Base-by-base conservation (phyloP, 2,329 filamentous ascomycete species). In the Ceratocystis ficicola region DNA sequence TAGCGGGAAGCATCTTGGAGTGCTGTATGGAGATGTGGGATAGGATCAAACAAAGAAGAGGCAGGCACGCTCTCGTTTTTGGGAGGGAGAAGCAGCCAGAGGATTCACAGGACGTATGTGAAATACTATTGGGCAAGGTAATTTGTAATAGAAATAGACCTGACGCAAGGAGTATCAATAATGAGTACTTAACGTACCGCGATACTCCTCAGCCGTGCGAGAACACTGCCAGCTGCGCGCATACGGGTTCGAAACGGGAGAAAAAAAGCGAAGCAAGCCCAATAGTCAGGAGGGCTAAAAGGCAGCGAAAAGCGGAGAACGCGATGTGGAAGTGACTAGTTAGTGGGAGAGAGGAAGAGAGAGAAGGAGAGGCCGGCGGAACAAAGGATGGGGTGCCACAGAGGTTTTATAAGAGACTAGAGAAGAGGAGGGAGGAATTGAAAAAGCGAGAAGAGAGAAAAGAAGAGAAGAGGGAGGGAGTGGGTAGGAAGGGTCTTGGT, bases 121-220 rank as follows among this genome's bases (percentile, higher is more conserved):
- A 36, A 15, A 8, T 3, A 30, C 36, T 8, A 30, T 59, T 8
- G 55, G 55, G 44, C 30, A 50, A 67, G 67, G 67, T 57, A 67
- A 66, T 68, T 62, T 68, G 64, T 68, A 61, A 66, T 68, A 65
- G 62, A 67, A 41, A 70, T 74, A 74, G 74, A 79, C 80, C 80
- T 82, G 81, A 83, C 81, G 81, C 81, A 83, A 83, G 81, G 81
- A 83, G 81, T 82, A 83, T 81, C 80, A 80, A 83, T 80, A 80
- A 62, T 68, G 66, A 68, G 66, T 64, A 68, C 66, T 69, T 41
- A 76, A 72, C 70, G 71, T 73, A 77, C 81, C 80, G 80, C 76
- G 73, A 82, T 83, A 83, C 81, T 81, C 81, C 81, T 83, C 81
- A 83, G 81, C 81, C 81, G 79, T 83, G 66, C 66, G 66, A 68